These are phyloP conservation scores for Plasmodiophora brassicae DNA, from an alignment of 208 protist species.

Conservation along the genomic window DNA sequence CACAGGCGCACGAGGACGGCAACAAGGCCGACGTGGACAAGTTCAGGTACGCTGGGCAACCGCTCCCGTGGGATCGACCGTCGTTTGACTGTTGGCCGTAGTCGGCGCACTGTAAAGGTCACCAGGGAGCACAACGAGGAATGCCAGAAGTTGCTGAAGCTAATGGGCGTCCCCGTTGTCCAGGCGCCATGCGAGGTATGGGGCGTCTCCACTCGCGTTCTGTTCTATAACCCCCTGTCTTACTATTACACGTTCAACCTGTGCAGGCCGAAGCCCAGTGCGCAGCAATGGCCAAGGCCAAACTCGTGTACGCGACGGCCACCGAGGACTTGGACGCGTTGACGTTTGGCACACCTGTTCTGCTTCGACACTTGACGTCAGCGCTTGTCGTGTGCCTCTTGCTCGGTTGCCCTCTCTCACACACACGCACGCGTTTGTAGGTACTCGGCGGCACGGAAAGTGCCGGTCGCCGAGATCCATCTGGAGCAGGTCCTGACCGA, in stretches of 20 bases:
- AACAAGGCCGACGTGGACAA: slow-evolving; percentile 63
- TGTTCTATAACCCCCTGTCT: no score
- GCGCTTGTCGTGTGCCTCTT: neutral
- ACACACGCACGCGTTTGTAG: slow-evolving; percentile 43
- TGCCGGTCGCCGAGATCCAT: slow-evolving; percentile 76
- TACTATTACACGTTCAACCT: no score
- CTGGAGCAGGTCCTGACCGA: slow-evolving; percentile 69
- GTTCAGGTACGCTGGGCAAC: slow-evolving; percentile 52
- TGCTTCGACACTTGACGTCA: slow-evolving; percentile 90
- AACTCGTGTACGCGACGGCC: slow-evolving; percentile 85
- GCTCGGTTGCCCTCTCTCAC: neutral
- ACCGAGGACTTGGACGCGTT: slow-evolving; percentile 99
- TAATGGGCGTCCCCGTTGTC: slow-evolving; percentile 97
- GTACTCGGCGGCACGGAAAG: slow-evolving; percentile 80
- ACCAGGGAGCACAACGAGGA: slow-evolving; percentile 92
- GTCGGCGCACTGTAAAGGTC: slow-evolving; percentile 60
- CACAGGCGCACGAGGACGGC: slow-evolving; percentile 70
- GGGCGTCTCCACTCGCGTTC: slow-evolving; percentile 22
- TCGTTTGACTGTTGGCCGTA: neutral
- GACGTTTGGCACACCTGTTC: slow-evolving; percentile 87
- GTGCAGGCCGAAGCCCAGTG: slow-evolving; percentile 97
- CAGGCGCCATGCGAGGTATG: slow-evolving; percentile 55
- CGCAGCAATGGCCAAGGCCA: slow-evolving; percentile 84
- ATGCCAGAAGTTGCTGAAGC: slow-evolving; percentile 87
- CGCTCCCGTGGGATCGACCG: neutral